Evolutionary conservation across 2,329 filamentous ascomycete species (phyloP), one percentile per base, ranked within the genome.

Genomic region (Stachybotrys chartarum): DNA sequence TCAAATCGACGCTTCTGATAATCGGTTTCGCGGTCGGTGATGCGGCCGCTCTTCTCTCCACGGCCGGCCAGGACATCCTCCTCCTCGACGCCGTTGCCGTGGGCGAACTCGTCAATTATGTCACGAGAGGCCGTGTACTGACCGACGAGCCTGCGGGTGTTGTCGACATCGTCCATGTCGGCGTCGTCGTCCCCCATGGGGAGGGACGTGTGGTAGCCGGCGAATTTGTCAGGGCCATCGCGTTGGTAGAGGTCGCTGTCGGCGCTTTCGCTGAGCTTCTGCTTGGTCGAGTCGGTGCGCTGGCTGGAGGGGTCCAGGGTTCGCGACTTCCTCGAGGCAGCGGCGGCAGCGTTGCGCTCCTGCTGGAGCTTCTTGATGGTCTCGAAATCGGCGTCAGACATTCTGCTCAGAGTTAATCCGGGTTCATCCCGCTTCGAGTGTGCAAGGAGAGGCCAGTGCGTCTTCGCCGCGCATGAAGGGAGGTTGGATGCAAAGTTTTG

Each of bases 1-100:
- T 96, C 87, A 71, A 96, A 95, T 57, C 92, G 86, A 61, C 92
- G 90, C 75, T 96, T 96, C 75, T 99, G 95, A 70, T 99, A 99
- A 68, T 97, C 93, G 60, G 91, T 95, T 77, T 97, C 93, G 66
- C 94, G 88, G 68, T 95, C 93, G 58, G 87, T 80, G 67, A 99
- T 97, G 64, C 93, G 87, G 56, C 88, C 91, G 70, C 91, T 90
- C 74, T 93, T 90, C 77, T 97, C 94, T 63, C 83, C 82, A 63
- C 87, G 84, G 49, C 88, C 89, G 52, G 91, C 81, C 59, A 99
- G 78, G 7, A 93, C 87, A 66, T 99, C 95, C 57, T 93, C 91
- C 73, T 97, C 93, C 69, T 96, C 93, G 30, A 93, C 90, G 48
- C 90, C 92, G 59, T 81, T 80, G 55, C 92, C 92, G 54, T 84